phyloP scores from a whole-genome alignment of 2,329 filamentous ascomycete genomes.

The Tolypocladium nubicola region DNA sequence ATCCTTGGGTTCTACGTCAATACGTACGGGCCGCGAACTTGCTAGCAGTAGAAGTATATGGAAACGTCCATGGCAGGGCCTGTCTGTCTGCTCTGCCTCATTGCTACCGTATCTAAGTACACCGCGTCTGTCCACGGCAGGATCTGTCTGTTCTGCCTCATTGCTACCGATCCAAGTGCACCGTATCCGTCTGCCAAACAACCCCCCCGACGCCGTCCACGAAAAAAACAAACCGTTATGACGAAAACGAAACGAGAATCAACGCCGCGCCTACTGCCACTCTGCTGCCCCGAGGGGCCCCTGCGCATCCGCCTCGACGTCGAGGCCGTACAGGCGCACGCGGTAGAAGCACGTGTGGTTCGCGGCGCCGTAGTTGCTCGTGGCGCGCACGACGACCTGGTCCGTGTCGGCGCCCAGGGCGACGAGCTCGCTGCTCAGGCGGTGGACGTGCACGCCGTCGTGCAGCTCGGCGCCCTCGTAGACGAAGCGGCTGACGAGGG shows the following conservation, averaged over 20 bases:
- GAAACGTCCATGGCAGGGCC: not conserved
- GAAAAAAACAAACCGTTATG: not conserved
- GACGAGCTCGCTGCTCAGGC: conserved; percentile 38
- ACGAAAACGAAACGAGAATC: not conserved
- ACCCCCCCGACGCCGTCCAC: not conserved
- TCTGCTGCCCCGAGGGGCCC: not conserved
- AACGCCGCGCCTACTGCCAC: not conserved
- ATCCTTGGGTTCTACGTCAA: not conserved
- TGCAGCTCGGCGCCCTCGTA: conserved; percentile 36
- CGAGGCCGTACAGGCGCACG: conserved; percentile 43
- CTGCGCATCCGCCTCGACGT: conserved; percentile 13
- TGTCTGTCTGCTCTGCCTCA: not conserved
- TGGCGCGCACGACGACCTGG: conserved; percentile 42
- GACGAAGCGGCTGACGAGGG: conserved; percentile 46
- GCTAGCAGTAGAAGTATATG: not conserved
- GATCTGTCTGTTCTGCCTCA: not conserved
- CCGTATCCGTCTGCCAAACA: not conserved
- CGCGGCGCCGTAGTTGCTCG: conserved; percentile 46
- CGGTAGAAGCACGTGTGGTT: conserved; percentile 58
- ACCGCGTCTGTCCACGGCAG: not conserved
- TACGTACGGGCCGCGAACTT: not conserved
- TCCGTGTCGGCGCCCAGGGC: conserved; percentile 36
- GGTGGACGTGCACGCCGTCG: conserved; percentile 41
- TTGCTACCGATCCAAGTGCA: not conserved
- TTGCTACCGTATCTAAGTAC: not conserved